Base-by-base conservation (phyloP, 2,329 filamentous ascomycete genomes). In the Colletotrichum brevisporum region DNA sequence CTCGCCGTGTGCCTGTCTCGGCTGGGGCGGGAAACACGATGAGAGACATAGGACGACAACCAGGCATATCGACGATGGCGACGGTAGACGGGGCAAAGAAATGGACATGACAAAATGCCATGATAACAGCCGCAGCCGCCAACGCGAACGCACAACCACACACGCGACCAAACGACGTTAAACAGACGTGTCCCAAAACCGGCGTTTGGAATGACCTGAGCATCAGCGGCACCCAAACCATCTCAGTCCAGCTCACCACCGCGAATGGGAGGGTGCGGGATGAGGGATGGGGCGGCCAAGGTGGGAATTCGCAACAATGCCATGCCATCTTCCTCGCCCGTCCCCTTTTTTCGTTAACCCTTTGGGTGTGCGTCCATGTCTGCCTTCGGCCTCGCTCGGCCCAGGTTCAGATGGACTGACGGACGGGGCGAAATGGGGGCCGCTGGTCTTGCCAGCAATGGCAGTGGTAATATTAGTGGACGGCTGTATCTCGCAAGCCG, bases 171-270 rank as follows among this genome's bases (percentile, higher is more conserved):
- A 67, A 55, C 55, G 51, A 61, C 50, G 48, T 15, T 31, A 24
- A 41, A n/a, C 26, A 47, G 31, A 53, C 54, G 26, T 66, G 50
- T 51, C 54, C 43, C 55, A 31, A 41, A 36, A n/a, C 24, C 18
- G 21, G 48, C 31, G 51, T 48, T 15, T 56, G 62, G 62, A 69
- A 69, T 69, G 67, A 43, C 39, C 62, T 60, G 43, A 60, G 56
- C 67, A 69, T 69, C 66, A 65, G 61, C 66, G 61, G 66, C 66
- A 69, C 66, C 26, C 48, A 41, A 48, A 21, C 24, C 45, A 67
- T 61, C 43, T 66, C 51, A 51, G 24, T 47, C 52, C 62, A 56
- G 67, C 67, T 54, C 67, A 47, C 67, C 62, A 67, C 51, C 48
- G 55, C 36, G 50, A 27, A 53, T 24, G 39, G 18, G 58, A 51